A percentile compares a stretch with the other conserved stretches of the same genome.
Conservation (phyloP, 106 monocot genomes). For the Cymbidium sinense region DNA sequence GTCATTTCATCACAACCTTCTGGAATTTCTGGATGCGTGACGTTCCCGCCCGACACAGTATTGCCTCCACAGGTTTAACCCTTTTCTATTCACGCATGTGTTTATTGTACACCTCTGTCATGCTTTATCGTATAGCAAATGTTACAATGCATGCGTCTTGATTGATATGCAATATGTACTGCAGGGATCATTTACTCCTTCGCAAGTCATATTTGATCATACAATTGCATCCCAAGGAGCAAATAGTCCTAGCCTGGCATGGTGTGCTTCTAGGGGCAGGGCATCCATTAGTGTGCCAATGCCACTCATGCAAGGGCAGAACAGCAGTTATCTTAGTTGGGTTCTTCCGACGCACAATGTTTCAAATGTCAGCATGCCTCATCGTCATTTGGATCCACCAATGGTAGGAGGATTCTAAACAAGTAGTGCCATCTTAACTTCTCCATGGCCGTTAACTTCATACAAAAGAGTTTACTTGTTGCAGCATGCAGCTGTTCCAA, state of each 20-base stretch:
- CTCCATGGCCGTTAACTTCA: not conserved
- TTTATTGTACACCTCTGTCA: not conserved
- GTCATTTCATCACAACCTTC: slow-evolving; percentile 17
- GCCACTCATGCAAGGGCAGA: slow-evolving; percentile 38
- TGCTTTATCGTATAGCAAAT: not conserved
- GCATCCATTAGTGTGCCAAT: slow-evolving; percentile 25
- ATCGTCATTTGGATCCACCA: slow-evolving; percentile 27
- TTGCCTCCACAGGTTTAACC: slow-evolving; percentile 39
- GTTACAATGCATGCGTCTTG: not conserved
- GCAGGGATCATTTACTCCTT: slow-evolving; percentile 38
- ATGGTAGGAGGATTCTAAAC: slow-evolving; percentile 21
- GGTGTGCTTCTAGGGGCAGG: slow-evolving; percentile 22
- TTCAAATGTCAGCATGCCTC: slow-evolving; percentile 21
- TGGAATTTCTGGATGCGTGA: slow-evolving; percentile 16
- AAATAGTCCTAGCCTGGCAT: slow-evolving; percentile 20
- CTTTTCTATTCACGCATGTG: not conserved
- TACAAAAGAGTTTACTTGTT: not conserved
- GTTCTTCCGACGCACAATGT: slow-evolving; percentile 28
- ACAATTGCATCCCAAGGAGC: slow-evolving; percentile 34
- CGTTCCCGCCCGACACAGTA: slow-evolving; percentile 32
- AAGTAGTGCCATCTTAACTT: not conserved
- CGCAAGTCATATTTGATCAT: slow-evolving; percentile 42
- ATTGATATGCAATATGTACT: not conserved
- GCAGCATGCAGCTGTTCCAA: slow-evolving; percentile 26
- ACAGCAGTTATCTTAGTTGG: slow-evolving; percentile 36